Conservation (phyloP, 441 rosid genomes). For the Pelargonium citronellum region DNA sequence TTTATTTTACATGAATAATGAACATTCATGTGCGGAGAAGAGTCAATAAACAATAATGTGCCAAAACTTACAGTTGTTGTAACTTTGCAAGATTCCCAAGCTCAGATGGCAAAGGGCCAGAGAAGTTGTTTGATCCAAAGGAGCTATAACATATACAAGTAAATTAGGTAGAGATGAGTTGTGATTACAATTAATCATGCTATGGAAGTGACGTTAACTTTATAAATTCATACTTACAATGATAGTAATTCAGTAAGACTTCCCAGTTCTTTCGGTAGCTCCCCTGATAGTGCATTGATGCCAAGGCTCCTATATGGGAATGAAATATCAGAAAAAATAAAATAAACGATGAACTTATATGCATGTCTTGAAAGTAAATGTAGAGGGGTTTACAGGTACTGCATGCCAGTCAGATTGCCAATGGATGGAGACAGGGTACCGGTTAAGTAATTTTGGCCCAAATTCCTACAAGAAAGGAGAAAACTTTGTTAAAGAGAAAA, state of each 20-base stretch:
- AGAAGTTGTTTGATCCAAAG: constrained; percentile 53
- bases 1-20: neutral
- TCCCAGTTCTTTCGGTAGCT: constrained; percentile 53
- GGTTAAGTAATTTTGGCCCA: constrained; percentile 45
- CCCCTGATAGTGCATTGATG: constrained; percentile 40
- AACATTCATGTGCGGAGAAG: neutral
- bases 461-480: constrained; percentile 32
- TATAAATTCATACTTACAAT: constrained; percentile 37
- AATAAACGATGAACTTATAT: neutral
- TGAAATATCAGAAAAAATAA: neutral
- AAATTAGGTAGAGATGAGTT: constrained; percentile 4
- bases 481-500: neutral
- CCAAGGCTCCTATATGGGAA: constrained; percentile 28
- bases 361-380: neutral
- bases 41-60: neutral
- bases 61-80: constrained; percentile 44
- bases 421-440: constrained; percentile 43
- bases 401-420: constrained; percentile 43
- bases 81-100: constrained; percentile 48
- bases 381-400: constrained; percentile 33
- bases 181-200: no score
- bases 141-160: constrained; percentile 29
- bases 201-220: no score
- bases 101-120: constrained; percentile 57
- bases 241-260: constrained; percentile 41